These are phyloP conservation scores for Fusarium pilosicola DNA, from an alignment of 2,329 filamentous ascomycete genomes.

Conservation along the genomic window DNA sequence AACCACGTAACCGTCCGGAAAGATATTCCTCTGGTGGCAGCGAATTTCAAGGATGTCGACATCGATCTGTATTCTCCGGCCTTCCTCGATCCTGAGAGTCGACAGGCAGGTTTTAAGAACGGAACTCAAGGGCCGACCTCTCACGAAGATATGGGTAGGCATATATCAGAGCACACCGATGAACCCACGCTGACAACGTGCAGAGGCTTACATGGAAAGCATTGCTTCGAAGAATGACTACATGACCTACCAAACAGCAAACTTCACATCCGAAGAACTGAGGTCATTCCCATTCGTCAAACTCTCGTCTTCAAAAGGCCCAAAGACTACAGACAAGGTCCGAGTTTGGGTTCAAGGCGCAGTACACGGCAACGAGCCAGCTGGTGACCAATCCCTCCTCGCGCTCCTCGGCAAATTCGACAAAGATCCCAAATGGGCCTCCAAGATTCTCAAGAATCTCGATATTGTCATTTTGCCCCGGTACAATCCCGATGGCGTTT, in stretches of 20 bases:
- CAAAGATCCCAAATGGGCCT: constrained; percentile 44
- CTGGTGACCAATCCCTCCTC: constrained; percentile 45
- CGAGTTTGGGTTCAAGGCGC: constrained; percentile 48
- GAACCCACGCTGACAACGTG: not conserved
- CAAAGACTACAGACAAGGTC: constrained; percentile 36
- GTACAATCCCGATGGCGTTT: constrained; percentile 49
- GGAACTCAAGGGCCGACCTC: constrained; percentile 34
- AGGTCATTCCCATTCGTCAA: constrained; percentile 34
- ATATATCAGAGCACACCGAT: fast-evolving
- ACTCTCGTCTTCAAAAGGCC: constrained; percentile 1
- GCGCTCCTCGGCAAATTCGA: constrained; percentile 47
- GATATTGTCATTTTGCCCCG: constrained; percentile 47
- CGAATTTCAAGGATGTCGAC: constrained; percentile 32
- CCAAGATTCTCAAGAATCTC: constrained; percentile 40
- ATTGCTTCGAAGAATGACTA: constrained; percentile 22
- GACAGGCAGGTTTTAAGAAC: constrained; percentile 16
- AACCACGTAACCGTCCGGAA: constrained; percentile 13
- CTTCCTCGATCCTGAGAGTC: not conserved
- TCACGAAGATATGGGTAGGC: constrained; percentile 23
- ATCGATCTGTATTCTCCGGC: constrained; percentile 22
- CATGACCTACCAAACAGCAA: constrained; percentile 25
- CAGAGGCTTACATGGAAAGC: constrained; percentile 16
- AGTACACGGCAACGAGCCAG: constrained; percentile 49
- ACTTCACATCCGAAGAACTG: constrained; percentile 31
- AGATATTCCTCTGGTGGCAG: constrained; percentile 15